Conservation (phyloP, 805 yeast species). For the Lipomyces mesembrius region DNA sequence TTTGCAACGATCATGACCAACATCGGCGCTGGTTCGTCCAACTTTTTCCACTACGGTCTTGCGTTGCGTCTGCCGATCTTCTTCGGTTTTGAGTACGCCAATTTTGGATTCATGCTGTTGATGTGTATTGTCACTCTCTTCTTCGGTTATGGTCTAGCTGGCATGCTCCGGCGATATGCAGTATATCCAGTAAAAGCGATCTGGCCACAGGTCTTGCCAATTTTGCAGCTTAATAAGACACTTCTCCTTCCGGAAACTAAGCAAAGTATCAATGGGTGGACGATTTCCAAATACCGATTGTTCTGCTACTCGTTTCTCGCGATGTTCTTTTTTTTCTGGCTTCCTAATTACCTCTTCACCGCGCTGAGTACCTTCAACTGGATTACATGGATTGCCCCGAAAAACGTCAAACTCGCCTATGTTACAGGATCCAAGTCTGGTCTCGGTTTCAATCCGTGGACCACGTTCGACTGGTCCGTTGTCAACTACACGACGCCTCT, state of each 20-base stretch:
- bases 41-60: slow-evolving; percentile 54
- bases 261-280: slow-evolving; percentile 61
- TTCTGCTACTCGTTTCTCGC: slow-evolving; percentile 51
- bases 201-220: slow-evolving; percentile 66
- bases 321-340: slow-evolving; percentile 58
- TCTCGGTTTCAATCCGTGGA: no score
- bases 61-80: slow-evolving; percentile 29
- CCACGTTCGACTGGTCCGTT: no score
- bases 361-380: slow-evolving; percentile 63
- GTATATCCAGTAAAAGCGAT: slow-evolving; percentile 63
- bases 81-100: slow-evolving; percentile 23
- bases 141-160: slow-evolving; percentile 69
- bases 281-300: slow-evolving; percentile 54
- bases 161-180: slow-evolving; percentile 59
- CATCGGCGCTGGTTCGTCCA: slow-evolving; percentile 12
- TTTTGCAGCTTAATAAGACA: slow-evolving; percentile 47
- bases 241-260: slow-evolving; percentile 26
- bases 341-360: slow-evolving; percentile 63
- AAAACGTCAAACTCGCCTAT: slow-evolving; percentile 62
- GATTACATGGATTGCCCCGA: slow-evolving; percentile 64
- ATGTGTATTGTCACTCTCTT: slow-evolving; percentile 61
- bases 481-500: no score
- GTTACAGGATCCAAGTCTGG: slow-evolving; percentile 67
- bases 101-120: slow-evolving; percentile 42
- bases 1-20: slow-evolving; percentile 52